phyloP scores from a whole-genome alignment of 2,329 filamentous ascomycete genomes.

The Fusarium newnesense region DNA sequence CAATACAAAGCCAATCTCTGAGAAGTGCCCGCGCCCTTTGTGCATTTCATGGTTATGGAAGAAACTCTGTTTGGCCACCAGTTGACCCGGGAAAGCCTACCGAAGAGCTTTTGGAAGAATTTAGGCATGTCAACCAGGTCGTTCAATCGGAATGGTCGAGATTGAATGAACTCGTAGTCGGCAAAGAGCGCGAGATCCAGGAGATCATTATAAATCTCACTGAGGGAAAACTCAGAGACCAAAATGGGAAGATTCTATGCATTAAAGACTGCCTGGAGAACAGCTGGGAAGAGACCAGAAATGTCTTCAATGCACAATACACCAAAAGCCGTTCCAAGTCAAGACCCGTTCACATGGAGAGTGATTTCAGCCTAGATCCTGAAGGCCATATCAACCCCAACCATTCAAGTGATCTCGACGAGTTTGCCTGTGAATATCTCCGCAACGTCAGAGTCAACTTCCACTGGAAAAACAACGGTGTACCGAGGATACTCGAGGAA shows the following conservation, averaged over 20 bases:
- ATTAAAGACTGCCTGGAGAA: constrained; percentile 10
- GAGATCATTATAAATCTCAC: constrained; percentile 14
- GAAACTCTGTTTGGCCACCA: constrained; percentile 25
- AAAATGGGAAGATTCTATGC: not conserved
- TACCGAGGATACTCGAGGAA: not conserved
- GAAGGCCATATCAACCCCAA: constrained; percentile 14
- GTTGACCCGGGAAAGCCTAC: constrained; percentile 15
- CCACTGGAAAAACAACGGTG: not conserved
- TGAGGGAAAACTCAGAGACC: not conserved
- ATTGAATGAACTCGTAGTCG: constrained; percentile 8
- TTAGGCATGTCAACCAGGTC: not conserved
- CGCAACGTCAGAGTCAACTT: not conserved
- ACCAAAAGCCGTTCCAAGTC: constrained; percentile 4
- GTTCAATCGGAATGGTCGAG: constrained; percentile 2
- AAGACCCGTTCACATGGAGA: not conserved
- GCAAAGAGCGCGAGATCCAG: constrained; percentile 23
- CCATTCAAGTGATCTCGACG: constrained; percentile 31
- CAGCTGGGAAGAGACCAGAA: constrained; percentile 20
- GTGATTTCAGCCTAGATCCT: constrained; percentile 24
- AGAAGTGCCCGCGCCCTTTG: not conserved
- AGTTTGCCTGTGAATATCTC: constrained; percentile 35
- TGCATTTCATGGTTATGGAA: constrained; percentile 3
- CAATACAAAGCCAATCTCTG: not conserved
- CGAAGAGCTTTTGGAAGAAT: not conserved
- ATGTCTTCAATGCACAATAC: constrained; percentile 21